Conservation (phyloP, 1,284 basidiomycete species). For the Microbotryum scabiosae region DNA sequence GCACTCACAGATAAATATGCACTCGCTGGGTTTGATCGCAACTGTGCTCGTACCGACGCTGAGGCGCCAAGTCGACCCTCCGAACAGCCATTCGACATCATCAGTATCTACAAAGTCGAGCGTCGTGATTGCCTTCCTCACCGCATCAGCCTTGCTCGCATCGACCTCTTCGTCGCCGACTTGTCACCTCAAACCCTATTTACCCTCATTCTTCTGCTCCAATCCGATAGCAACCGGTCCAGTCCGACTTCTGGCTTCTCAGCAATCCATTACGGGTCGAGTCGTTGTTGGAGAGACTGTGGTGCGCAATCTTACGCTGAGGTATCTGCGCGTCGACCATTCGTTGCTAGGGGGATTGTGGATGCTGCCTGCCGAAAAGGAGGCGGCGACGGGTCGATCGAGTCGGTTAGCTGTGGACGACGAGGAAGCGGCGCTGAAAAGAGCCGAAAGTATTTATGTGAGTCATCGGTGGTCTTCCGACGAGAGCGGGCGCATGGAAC, state of each 20-base stretch:
- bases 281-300: conserved; percentile 63
- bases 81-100: not conserved
- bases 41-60: no score
- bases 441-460: conserved; percentile 42
- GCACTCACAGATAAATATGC: no score
- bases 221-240: not conserved
- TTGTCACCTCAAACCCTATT: not conserved
- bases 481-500: conserved; percentile 46
- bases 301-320: conserved; percentile 49
- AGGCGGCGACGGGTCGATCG: conserved; percentile 43
- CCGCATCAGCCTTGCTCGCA: conserved; percentile 1
- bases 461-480: conserved; percentile 41
- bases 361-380: conserved; percentile 46
- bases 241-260: conserved; percentile 52
- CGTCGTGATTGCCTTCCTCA: not conserved
- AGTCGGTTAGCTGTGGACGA: conserved; percentile 35
- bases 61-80: no score
- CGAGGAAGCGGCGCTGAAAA: conserved; percentile 31
- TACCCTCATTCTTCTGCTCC: not conserved
- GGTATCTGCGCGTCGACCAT: conserved; percentile 78
- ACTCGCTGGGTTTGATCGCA: no score
- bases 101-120: not conserved
- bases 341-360: conserved; percentile 82
- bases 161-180: conserved; percentile 2
- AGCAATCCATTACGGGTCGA: conserved; percentile 63